Conservation (phyloP, 2,329 filamentous ascomycete species). For the Cryphonectria japonica region DNA sequence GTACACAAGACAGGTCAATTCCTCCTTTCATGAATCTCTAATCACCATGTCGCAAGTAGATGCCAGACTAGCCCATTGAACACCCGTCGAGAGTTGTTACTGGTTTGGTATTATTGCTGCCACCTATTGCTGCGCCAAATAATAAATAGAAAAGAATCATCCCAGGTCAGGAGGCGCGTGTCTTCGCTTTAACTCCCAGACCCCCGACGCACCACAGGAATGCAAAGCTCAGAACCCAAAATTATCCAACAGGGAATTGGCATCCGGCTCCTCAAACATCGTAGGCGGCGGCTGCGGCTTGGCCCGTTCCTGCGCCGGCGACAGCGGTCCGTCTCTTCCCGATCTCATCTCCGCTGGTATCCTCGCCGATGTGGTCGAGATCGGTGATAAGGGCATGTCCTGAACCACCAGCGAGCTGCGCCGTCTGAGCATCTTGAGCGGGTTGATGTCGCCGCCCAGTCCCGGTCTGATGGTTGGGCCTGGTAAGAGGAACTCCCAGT, state of each 20-base stretch:
- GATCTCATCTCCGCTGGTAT: constrained; percentile 48
- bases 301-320: constrained; percentile 57
- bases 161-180: background rate
- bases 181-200: background rate
- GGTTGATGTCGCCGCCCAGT: constrained; percentile 59
- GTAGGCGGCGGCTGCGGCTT: constrained; percentile 65
- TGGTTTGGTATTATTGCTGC: background rate
- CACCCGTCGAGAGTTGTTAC: background rate
- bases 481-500: constrained; percentile 77
- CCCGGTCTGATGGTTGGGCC: constrained; percentile 38
- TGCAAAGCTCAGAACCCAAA: constrained; percentile 75
- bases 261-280: constrained; percentile 90
- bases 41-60: background rate
- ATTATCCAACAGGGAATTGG: constrained; percentile 83
- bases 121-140: background rate
- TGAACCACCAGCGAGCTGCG: constrained; percentile 80
- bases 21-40: too few relatives aligned
- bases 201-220: background rate
- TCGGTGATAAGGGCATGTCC: constrained; percentile 60
- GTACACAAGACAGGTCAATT: too few relatives aligned
- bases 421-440: constrained; percentile 69
- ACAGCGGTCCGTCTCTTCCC: constrained; percentile 38
- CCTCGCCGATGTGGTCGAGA: constrained; percentile 39
- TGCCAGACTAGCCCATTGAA: background rate
- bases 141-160: background rate